Evolutionary conservation across 495 filamentous ascomycete species (phyloP).

Genomic region (Aspergillus steynii): DNA sequence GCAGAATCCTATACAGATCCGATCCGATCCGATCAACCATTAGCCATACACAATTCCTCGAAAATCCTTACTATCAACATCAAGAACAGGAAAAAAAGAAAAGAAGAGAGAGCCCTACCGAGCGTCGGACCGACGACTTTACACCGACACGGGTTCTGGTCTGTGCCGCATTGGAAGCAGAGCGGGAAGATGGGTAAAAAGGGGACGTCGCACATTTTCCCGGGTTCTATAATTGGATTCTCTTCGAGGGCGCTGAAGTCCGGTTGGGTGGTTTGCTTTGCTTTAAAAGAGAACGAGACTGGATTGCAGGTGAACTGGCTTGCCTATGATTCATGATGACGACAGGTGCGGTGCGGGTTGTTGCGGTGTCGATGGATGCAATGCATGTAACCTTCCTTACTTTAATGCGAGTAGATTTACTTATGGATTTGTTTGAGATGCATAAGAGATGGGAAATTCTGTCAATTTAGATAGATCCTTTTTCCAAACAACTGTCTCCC

Average conservation of each 20-base stretch:
- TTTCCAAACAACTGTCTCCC: too few species aligned
- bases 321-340: slow-evolving; percentile 18
- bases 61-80: neutral
- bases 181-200: slow-evolving; percentile 48
- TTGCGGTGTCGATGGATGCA: neutral
- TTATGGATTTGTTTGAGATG: neutral
- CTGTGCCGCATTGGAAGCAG: slow-evolving; percentile 57
- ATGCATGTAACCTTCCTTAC: slow-evolving; percentile 2
- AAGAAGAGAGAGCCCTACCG: slow-evolving; percentile 32
- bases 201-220: slow-evolving; percentile 38
- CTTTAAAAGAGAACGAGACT: neutral
- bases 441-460: neutral
- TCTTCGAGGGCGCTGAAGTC: neutral
- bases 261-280: slow-evolving; percentile 4
- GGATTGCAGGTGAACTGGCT: slow-evolving; percentile 10
- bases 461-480: too few species aligned
- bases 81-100: slow-evolving; percentile 4
- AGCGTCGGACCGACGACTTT: slow-evolving; percentile 63
- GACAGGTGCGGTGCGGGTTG: neutral
- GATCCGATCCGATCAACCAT: too few species aligned
- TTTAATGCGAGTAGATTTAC: too few species aligned
- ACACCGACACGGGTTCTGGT: slow-evolving; percentile 63
- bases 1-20: slow-evolving; percentile 36
- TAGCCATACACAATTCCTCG: too few species aligned
- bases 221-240: too few species aligned